These are phyloP conservation scores for Fusarium sp. DNA, from an alignment of 2,329 filamentous ascomycete genomes.

Conservation along the genomic window DNA sequence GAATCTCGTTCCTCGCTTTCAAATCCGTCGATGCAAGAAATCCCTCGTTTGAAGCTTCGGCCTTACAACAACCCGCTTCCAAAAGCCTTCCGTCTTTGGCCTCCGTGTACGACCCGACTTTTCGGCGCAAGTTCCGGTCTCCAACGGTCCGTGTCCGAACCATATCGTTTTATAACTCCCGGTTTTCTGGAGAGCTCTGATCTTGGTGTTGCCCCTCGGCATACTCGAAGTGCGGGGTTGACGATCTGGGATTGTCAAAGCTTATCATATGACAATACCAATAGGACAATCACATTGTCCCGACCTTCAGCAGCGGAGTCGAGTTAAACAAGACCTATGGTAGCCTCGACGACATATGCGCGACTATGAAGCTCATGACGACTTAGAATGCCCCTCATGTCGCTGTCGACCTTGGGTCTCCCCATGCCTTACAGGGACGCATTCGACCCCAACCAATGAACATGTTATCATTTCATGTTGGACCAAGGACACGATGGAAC, in stretches of 20 bases:
- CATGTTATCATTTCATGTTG: neutral
- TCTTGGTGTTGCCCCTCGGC: constrained; percentile 24
- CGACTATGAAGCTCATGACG: neutral
- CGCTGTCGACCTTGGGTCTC: neutral
- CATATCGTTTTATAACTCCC: neutral
- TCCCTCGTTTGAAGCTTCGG: constrained; percentile 32
- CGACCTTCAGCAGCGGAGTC: neutral
- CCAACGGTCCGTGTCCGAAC: constrained; percentile 12
- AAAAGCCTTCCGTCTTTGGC: constrained; percentile 11
- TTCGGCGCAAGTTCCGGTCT: constrained; percentile 15
- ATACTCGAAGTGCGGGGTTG: constrained; percentile 32
- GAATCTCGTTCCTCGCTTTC: neutral
- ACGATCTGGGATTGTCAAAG: constrained; percentile 4
- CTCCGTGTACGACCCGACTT: constrained; percentile 44
- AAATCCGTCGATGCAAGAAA: constrained; percentile 22
- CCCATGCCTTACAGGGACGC: neutral
- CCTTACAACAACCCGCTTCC: neutral
- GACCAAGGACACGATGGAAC: neutral
- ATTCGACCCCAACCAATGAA: neutral
- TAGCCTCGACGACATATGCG: neutral
- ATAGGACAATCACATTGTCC: neutral
- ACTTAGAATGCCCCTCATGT: neutral
- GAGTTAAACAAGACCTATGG: neutral
- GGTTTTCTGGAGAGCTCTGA: neutral
- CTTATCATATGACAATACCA: constrained; percentile 2